Base-by-base conservation (phyloP, 1,284 basidiomycete species). In the Microbotryum saponariae region DNA sequence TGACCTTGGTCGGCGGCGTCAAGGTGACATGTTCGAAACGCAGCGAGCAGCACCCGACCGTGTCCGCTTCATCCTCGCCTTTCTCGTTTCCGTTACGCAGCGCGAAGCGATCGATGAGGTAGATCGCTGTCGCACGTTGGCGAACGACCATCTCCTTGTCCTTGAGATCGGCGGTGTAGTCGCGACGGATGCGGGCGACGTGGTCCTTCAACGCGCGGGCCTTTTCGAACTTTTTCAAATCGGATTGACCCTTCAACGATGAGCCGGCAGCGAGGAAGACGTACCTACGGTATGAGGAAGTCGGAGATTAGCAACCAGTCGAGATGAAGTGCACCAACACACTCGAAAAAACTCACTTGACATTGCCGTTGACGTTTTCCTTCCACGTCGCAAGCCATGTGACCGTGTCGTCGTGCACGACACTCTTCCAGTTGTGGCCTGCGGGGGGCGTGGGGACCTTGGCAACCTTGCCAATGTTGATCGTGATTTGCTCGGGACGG, bases 331-430 rank as follows among this genome's bases (percentile, higher is more conserved):
- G 1, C 14, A 25, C 25, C 49, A 31, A 16, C 12, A 23, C 49
- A 27, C 44, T 18, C 6, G 51, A 25, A 45, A 42, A 8, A 23
- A 58, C 64, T 45, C 55, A 66, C 58, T 78, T 68, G 61, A 70
- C 68, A 55, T 70, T 68, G 50, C 67, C 67, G 63, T 74, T 74
- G 59, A 74, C 71, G 59, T 74, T 74, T 51, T 97, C 93, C 60
- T 91, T 91, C 93, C 93, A 97, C 62, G 88, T 92, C 4, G 93
- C 93, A 31, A 97, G 81, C 93, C 93, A 97, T 6, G 93, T 97
- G 31, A 96, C 93, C 1, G 89, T 96, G 72, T 91, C 86, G 74
- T 94, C 91, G 73, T 96, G 89, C 45, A 86, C 82, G 14, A 96
- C 79, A 25, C 66, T 59, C 42, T 64, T 68, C 74, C 74, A 75